phyloP scores from a whole-genome alignment of 2,329 filamentous ascomycete species.

The Xylaria sp. region DNA sequence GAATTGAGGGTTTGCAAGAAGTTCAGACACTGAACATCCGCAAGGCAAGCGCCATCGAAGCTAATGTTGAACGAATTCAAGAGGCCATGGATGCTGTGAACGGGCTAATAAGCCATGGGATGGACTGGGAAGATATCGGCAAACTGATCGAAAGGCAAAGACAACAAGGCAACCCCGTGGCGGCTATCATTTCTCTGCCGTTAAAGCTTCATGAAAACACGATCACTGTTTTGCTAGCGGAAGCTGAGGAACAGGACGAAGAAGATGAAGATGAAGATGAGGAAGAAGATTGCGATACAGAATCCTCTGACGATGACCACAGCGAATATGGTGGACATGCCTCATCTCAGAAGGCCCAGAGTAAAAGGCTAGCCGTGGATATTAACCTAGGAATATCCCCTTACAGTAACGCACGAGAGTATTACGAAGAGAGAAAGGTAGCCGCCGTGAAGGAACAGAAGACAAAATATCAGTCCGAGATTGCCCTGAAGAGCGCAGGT shows the following conservation, averaged over 20 bases:
- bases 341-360: slow-evolving; percentile 38
- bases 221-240: slow-evolving; percentile 72
- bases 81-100: slow-evolving; percentile 92
- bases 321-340: slow-evolving; percentile 41
- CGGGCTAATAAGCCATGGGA: slow-evolving; percentile 82
- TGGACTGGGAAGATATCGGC: slow-evolving; percentile 95
- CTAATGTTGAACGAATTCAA: slow-evolving; percentile 84
- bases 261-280: slow-evolving; percentile 46
- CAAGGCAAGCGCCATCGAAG: slow-evolving; percentile 85
- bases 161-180: slow-evolving; percentile 73
- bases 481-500: slow-evolving; percentile 83
- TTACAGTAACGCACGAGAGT: slow-evolving; percentile 85
- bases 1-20: slow-evolving; percentile 77
- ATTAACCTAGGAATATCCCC: slow-evolving; percentile 77
- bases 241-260: slow-evolving; percentile 54
- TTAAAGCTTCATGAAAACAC: slow-evolving; percentile 87
- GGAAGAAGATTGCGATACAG: slow-evolving; percentile 55
- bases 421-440: slow-evolving; percentile 81
- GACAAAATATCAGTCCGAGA: slow-evolving; percentile 73
- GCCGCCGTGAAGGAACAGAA: slow-evolving; percentile 85
- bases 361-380: slow-evolving; percentile 65
- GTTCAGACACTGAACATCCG: slow-evolving; percentile 76
- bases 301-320: slow-evolving; percentile 54
- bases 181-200: slow-evolving; percentile 78
- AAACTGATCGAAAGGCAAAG: slow-evolving; percentile 86